Conservation (phyloP, 257 asterid species). For the Solanum chiquidenum region DNA sequence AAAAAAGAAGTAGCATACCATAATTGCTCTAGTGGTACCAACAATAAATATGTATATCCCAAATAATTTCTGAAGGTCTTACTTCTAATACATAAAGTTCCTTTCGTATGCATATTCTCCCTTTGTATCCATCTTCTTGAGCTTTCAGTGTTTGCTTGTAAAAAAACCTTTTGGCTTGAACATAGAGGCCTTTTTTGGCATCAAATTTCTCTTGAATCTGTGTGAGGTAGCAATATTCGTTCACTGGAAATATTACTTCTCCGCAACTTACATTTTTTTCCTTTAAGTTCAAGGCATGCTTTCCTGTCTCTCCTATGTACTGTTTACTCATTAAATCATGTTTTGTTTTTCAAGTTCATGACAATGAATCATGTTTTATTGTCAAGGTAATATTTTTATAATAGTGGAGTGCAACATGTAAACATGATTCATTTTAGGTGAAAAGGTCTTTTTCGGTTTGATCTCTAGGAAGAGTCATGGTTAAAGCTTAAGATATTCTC, state of each 20-base stretch:
- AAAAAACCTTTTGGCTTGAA: background rate
- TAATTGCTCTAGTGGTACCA: background rate
- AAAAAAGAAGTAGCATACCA: background rate
- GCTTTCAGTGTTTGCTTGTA: background rate
- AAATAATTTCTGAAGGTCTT: background rate
- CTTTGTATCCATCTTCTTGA: background rate
- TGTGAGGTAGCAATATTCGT: background rate
- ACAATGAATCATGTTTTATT: background rate
- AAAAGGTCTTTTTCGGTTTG: background rate
- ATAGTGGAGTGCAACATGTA: background rate
- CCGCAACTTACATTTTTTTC: background rate
- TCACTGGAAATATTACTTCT: background rate
- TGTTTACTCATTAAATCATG: background rate
- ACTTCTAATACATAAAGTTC: background rate
- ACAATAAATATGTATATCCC: background rate
- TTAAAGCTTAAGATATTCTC: background rate
- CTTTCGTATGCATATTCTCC: background rate
- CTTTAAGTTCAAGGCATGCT: background rate
- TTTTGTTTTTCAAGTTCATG: background rate
- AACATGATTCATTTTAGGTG: background rate
- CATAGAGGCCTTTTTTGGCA: background rate
- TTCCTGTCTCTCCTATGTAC: background rate
- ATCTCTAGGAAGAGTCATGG: background rate
- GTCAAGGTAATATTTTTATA: background rate
- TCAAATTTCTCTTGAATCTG: background rate